phyloP scores from a whole-genome alignment of 2,329 filamentous ascomycete species.

The Colletotrichum godetiae region DNA sequence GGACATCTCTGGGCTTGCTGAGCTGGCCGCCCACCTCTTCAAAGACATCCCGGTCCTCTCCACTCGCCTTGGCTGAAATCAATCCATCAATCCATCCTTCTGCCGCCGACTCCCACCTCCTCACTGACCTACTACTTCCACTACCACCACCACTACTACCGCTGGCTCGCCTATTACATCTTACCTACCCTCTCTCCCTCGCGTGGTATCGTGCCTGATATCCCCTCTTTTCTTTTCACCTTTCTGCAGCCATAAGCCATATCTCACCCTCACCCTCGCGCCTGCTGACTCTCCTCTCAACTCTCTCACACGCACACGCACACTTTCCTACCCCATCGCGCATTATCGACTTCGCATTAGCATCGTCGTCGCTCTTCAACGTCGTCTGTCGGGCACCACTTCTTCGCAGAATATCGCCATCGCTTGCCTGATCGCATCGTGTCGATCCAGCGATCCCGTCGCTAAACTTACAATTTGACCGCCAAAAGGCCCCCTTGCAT shows the following conservation, averaged over 20 bases:
- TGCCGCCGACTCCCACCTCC: conserved; percentile 28
- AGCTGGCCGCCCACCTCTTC: conserved; percentile 35
- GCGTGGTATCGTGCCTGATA: conserved; percentile 32
- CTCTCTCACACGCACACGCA: not conserved
- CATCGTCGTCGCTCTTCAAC: not conserved
- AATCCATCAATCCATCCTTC: conserved; percentile 26
- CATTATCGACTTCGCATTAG: not conserved
- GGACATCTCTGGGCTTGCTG: conserved; percentile 36
- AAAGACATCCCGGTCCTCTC: conserved; percentile 30
- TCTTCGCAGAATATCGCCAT: not conserved
- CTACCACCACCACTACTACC: conserved; percentile 17
- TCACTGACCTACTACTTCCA: not conserved
- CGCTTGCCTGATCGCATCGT: not conserved
- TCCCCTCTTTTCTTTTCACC: conserved; percentile 36
- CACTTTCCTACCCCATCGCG: conserved; percentile 1
- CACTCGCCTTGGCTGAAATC: conserved; percentile 31
- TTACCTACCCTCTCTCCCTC: conserved; percentile 35
- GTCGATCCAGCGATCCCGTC: conserved; percentile 20
- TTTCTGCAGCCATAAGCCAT: conserved; percentile 25
- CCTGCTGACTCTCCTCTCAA: not conserved
- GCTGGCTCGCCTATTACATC: conserved; percentile 34
- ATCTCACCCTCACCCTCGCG: conserved; percentile 12
- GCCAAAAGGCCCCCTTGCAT: conserved; percentile 36
- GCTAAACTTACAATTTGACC: conserved; percentile 33
- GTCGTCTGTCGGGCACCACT: not conserved